Evolutionary conservation across 345 rosid genomes (phyloP).

Genomic region (Chamaenerion angustifolium): DNA sequence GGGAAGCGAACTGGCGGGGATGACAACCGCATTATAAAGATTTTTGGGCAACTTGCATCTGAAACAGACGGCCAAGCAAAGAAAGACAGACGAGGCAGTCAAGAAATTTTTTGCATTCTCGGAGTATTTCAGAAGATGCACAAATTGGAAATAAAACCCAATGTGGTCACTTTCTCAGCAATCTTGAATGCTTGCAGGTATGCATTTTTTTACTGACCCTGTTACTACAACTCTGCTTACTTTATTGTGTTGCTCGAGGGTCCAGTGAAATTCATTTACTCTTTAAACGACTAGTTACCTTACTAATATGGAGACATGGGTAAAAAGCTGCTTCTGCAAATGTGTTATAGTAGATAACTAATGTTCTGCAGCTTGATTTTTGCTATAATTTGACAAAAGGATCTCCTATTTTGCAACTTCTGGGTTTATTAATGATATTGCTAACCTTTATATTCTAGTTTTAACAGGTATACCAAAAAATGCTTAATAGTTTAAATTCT

Average conservation of each 20-base stretch:
- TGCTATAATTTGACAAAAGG: too few relatives aligned
- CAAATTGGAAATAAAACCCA: conserved; percentile 72
- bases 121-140: conserved; percentile 80
- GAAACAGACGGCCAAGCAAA: conserved; percentile 36
- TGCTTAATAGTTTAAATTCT: too few relatives aligned
- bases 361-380: too few relatives aligned
- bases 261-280: too few relatives aligned
- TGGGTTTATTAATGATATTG: too few relatives aligned
- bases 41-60: conserved; percentile 58
- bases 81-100: conserved; percentile 33
- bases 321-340: too few relatives aligned
- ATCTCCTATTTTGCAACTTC: too few relatives aligned
- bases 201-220: not conserved
- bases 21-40: conserved; percentile 35
- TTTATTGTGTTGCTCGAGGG: not conserved
- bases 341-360: too few relatives aligned
- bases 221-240: not conserved
- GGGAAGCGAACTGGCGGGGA: conserved; percentile 19
- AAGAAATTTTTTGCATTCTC: conserved; percentile 66
- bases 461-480: too few relatives aligned
- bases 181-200: conserved; percentile 94
- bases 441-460: too few relatives aligned
- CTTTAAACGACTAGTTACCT: too few relatives aligned
- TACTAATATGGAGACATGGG: too few relatives aligned
- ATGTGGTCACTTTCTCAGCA: conserved; percentile 91